These are phyloP conservation scores for Cystobasidiopsis lactophilus DNA, from an alignment of 768 basidiomycete genomes.

Conservation along the genomic window DNA sequence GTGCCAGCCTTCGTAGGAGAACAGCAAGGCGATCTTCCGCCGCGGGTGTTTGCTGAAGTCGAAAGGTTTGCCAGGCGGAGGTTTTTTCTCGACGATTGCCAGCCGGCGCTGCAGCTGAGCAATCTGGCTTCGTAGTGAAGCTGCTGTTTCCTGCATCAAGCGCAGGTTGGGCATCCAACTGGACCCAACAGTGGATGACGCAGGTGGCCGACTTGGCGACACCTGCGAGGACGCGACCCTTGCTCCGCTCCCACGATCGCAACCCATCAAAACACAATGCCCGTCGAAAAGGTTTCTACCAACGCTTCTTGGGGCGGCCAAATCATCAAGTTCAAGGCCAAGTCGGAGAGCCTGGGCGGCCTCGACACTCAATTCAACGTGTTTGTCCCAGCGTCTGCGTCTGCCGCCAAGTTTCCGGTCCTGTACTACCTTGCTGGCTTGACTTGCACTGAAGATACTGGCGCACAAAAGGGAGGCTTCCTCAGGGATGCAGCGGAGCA, in stretches of 20 bases:
- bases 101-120: too few relatives aligned
- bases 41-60: constrained; percentile 26
- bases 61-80: not conserved
- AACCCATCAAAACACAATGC: too few relatives aligned
- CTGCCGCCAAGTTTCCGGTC: constrained; percentile 34
- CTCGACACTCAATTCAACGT: constrained; percentile 56
- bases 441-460: constrained; percentile 82
- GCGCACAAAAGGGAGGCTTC: constrained; percentile 83
- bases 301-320: constrained; percentile 64
- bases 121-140: too few relatives aligned
- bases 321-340: constrained; percentile 59
- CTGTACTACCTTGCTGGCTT: constrained; percentile 68
- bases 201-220: too few relatives aligned
- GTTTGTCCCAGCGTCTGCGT: constrained; percentile 41
- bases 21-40: constrained; percentile 81
- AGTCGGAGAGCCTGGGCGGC: constrained; percentile 31
- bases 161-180: too few relatives aligned
- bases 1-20: constrained; percentile 74
- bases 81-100: too few relatives aligned
- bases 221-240: too few relatives aligned
- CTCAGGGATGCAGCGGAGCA: constrained; percentile 62
- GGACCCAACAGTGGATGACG: too few relatives aligned
- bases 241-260: too few relatives aligned
- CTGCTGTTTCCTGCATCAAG: too few relatives aligned
- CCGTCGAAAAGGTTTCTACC: constrained; percentile 42